Base-by-base conservation (phyloP, 75 land plant species). In the Cupressus sempervirens region DNA sequence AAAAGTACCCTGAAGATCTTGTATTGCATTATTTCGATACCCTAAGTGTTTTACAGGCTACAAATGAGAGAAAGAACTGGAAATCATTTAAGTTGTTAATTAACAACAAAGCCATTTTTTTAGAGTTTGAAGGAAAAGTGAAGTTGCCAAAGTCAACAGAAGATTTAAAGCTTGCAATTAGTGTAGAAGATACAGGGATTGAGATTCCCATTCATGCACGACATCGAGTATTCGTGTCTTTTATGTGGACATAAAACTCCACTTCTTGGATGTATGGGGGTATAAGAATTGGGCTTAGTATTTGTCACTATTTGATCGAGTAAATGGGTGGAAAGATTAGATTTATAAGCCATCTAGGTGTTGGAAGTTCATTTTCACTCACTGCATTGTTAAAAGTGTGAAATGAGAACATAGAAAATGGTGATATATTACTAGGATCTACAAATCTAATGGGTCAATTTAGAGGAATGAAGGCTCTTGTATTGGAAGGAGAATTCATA, bases 181-280 rank as follows among this genome's bases (percentile, higher is more conserved):
- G 90, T 85, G 86, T 89, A 13, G 90, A 89, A 65, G 90, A 89
- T 48, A 85, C 90, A 73, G 90, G 90, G 36, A 83, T 90, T 26
- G 91, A 91, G 48, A 90, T 90, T 53, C 91, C 91, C 20, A 20
- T 62, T 30, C 88, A 79, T 62, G 85, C 91, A 87, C 91, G 89
- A 84, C 68, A 54, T 74, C 84, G 91, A 10, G 88, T 90, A 48
- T 90, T 90, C 50, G 76, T 84, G 15, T 91, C 91, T 4, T 90
- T 89, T 67, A 87, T 89, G 85, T 91, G 89, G 80, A 91, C 91
- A 3, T 91, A 90, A 76, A 90, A 91, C 53, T 90, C 91, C 65
- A 90, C 91, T 15, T 89, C 91, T 29, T 40, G 91, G 50, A 90
- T 86, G n/a, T 86, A 89, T 81, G 91, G 91, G 14, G 91, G 91